phyloP scores from a whole-genome alignment of 768 basidiomycete genomes.

The Steccherinum ochraceum region DNA sequence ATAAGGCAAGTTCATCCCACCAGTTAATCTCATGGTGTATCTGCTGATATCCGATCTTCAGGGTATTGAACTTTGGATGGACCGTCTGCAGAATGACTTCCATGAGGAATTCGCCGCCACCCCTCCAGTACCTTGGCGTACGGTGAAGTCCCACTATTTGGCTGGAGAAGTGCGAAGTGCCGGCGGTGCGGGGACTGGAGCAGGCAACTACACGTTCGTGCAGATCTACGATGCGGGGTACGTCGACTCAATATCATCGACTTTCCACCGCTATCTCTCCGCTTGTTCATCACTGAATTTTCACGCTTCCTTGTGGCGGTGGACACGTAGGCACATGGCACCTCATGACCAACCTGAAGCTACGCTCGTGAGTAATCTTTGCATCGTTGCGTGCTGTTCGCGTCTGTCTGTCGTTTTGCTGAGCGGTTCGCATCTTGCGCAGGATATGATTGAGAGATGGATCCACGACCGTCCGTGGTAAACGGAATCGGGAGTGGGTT shows the following conservation, averaged over 20 bases:
- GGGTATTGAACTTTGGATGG: conserved; percentile 39
- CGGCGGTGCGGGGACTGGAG: conserved; percentile 24
- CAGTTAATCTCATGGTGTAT: background rate
- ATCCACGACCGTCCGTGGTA: background rate
- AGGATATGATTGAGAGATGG: conserved; percentile 8
- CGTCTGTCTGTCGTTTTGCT: background rate
- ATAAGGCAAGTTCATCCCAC: conserved; percentile 15
- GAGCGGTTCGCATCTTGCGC: background rate
- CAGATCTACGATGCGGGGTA: conserved; percentile 42
- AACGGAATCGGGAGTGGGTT: background rate
- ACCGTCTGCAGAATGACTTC: conserved; percentile 31
- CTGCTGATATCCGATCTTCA: conserved; percentile 2
- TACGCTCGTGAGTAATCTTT: conserved; percentile 1
- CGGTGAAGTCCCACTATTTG: conserved; percentile 22
- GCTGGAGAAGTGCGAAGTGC: conserved; percentile 38
- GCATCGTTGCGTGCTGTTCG: background rate
- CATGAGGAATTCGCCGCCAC: conserved; percentile 29
- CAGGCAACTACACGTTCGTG: conserved; percentile 46
- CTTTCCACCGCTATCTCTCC: background rate
- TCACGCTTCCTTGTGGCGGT: background rate
- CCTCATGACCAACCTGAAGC: conserved; percentile 8
- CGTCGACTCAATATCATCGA: background rate
- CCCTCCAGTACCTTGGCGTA: conserved; percentile 28
- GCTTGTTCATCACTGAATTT: background rate
- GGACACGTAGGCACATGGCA: conserved; percentile 1